Base-by-base conservation (phyloP, 495 filamentous ascomycete species). In the Penicillium malachiteum region DNA sequence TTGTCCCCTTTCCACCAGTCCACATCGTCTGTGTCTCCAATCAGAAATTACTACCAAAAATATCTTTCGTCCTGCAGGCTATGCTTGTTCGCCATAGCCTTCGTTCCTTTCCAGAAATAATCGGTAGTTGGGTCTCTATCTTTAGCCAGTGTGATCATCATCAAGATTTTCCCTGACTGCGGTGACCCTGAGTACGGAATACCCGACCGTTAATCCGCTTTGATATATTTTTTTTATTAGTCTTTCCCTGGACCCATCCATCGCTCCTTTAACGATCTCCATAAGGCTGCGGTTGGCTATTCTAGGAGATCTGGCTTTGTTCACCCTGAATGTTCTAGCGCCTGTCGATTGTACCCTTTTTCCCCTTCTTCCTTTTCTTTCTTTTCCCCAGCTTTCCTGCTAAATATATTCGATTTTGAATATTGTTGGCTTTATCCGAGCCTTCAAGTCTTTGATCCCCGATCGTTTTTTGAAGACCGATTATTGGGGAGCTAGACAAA, bases 1-100 rank as follows among this genome's bases (percentile, higher is more conserved):
- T 37, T 13, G 5, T 51, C 47, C 51, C 54, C 48, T 55, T 26
- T 55, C 52, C 45, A 53, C 48, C 40, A 54, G 47, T 49, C 48
- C 49, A 18, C 55, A 38, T 52, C 45, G 48, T 32, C 48, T 52
- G 50, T 41, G 46, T 58, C 58, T 56, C 64, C 62, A 60, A 62
- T 65, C 62, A 65, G 46, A 59, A 33, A 50, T 42, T 58, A 39
- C 42, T 52, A 50, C 64, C 64, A 64, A 67, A 67, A 67, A 67
- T 67, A 67, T 64, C 60, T 66, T 48, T n/a, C 11, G 41, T 48
- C 55, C 55, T 56, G 41, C 48, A 37, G 50, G 56, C 51, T 56
- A 54, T 54, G 57, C 49, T 46, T 38, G 46, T 31, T 39, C 10
- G 42, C 42, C 47, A 45, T 52, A 57, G 48, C 54, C 45, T 56